These are phyloP conservation scores for Hanseniaspora mollemarum DNA, from an alignment of 805 yeast species.

Conservation along the genomic window DNA sequence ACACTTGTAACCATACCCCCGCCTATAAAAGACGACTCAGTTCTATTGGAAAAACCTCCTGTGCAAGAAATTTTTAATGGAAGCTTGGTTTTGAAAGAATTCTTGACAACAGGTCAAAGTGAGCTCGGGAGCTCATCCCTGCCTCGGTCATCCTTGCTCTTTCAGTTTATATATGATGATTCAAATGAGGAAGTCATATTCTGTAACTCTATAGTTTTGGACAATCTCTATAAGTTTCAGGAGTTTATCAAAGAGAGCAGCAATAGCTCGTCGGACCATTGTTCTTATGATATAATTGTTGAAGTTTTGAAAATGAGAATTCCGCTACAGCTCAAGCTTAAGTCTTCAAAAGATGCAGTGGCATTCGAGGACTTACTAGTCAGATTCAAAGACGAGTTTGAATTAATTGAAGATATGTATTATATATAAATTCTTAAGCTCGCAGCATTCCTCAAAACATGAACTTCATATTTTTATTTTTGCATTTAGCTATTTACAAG, in stretches of 20 bases:
- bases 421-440: conserved; percentile 11
- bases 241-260: conserved; percentile 3
- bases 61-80: conserved; percentile 13
- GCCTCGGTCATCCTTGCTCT: conserved; percentile 9
- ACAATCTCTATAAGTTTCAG: conserved; percentile 10
- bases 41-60: background rate
- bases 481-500: conserved; percentile 10
- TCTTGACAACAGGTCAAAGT: background rate
- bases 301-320: conserved; percentile 18
- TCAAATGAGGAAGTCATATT: background rate
- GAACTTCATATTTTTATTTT: background rate
- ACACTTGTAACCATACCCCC: conserved; percentile 9
- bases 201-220: conserved; percentile 5
- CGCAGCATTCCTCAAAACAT: no score
- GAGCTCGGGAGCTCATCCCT: conserved; percentile 1
- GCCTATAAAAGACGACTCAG: conserved; percentile 6
- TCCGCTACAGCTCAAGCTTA: conserved; percentile 21
- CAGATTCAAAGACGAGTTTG: conserved; percentile 26
- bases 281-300: conserved; percentile 6
- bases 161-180: conserved; percentile 11
- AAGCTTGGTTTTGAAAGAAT: background rate
- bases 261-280: no score
- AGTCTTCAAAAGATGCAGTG: conserved; percentile 19
- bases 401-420: conserved; percentile 24
- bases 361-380: conserved; percentile 23